These are phyloP conservation scores for Hygrophila difformis DNA, from an alignment of 257 asterid genomes.

Conservation along the genomic window DNA sequence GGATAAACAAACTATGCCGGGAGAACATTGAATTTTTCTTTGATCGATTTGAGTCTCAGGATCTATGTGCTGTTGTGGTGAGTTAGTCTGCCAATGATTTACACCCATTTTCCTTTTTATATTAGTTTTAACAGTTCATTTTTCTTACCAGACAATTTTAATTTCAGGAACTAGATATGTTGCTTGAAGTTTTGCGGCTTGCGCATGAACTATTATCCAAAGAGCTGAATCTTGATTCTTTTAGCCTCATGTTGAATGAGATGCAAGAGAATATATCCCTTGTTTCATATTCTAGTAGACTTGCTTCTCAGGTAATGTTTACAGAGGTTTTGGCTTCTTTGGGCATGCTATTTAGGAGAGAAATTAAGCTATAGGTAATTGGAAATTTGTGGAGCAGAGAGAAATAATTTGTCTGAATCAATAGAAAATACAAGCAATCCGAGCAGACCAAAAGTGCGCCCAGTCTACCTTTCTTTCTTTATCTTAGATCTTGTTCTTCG, in stretches of 20 bases:
- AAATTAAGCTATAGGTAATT: too few species aligned
- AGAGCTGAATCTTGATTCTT: conserved; percentile 78
- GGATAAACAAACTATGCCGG: conserved; percentile 81
- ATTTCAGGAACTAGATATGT: conserved; percentile 89
- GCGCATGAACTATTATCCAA: conserved; percentile 76
- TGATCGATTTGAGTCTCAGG: conserved; percentile 93
- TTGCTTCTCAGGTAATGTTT: conserved; percentile 88
- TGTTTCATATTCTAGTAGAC: conserved; percentile 93
- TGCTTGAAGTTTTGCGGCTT: conserved; percentile 65
- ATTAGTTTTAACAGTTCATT: too few species aligned
- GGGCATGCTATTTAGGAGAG: too few species aligned
- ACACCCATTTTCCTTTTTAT: conserved; percentile 8
- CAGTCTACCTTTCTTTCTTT: too few species aligned
- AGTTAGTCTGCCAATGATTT: conserved; percentile 19
- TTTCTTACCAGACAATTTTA: conserved; percentile 17
- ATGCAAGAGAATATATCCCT: conserved; percentile 97
- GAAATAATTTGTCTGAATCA: too few species aligned
- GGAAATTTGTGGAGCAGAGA: too few species aligned
- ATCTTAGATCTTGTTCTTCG: too few species aligned
- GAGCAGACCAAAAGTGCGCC: too few species aligned
- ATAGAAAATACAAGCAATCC: too few species aligned
- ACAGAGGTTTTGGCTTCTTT: too few species aligned
- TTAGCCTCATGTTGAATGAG: conserved; percentile 73
- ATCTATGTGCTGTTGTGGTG: conserved; percentile 89
- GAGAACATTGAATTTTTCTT: conserved; percentile 88